These are phyloP conservation scores for Prunus dulcis DNA, from an alignment of 306 rosid genomes.

Conservation along the genomic window DNA sequence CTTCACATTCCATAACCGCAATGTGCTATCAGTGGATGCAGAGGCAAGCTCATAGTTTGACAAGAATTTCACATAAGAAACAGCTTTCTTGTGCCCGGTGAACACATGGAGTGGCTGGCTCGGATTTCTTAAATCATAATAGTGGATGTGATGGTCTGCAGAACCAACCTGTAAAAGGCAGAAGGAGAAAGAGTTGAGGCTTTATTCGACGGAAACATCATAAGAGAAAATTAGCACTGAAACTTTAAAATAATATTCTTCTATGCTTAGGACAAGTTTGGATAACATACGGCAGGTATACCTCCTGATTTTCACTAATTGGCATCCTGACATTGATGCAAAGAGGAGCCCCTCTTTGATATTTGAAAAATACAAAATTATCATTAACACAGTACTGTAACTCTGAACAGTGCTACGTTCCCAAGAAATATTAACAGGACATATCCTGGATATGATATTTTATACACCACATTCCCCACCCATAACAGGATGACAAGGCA, in stretches of 20 bases:
- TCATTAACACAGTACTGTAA: not conserved
- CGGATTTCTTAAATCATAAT: conserved; percentile 80
- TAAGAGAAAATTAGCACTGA: not conserved
- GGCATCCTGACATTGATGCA: not conserved
- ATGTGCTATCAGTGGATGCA: conserved; percentile 93
- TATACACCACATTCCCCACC: not conserved
- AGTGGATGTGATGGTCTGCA: conserved; percentile 96
- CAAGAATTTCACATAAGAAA: conserved; percentile 91
- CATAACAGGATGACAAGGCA: not conserved
- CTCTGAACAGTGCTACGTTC: not conserved
- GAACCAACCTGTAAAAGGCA: conserved; percentile 76
- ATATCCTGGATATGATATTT: not conserved
- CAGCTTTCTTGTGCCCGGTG: conserved; percentile 87
- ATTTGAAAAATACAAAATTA: not conserved
- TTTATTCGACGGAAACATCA: not conserved
- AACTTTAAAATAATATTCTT: not conserved
- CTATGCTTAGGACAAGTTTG: not conserved
- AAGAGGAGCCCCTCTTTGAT: not conserved
- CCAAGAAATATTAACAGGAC: not conserved
- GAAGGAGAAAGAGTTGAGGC: not conserved
- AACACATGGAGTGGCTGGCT: conserved; percentile 87
- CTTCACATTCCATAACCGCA: conserved; percentile 93
- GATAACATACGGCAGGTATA: not conserved
- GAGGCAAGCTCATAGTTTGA: conserved; percentile 89
- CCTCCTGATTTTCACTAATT: not conserved